These are phyloP conservation scores for Colletotrichum limetticola DNA, from an alignment of 2,329 filamentous ascomycete genomes.

Conservation along the genomic window DNA sequence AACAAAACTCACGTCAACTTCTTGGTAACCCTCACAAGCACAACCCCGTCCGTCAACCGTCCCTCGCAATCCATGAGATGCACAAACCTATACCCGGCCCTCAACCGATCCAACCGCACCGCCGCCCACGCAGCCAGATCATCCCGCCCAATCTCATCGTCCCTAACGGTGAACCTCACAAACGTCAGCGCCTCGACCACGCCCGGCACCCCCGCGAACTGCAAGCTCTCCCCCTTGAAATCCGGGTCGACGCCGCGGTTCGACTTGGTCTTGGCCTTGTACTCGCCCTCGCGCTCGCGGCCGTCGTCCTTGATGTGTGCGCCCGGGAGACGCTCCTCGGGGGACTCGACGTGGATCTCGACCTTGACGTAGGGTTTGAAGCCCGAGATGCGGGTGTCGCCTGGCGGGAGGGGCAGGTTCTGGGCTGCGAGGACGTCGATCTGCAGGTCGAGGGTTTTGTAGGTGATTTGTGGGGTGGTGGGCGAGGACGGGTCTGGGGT, in stretches of 20 bases:
- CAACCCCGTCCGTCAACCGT: constrained; percentile 70
- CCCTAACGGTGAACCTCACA: constrained; percentile 85
- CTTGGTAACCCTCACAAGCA: constrained; percentile 82
- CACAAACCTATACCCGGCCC: constrained; percentile 80
- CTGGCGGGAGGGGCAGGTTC: constrained; percentile 72
- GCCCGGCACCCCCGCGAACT: constrained; percentile 64
- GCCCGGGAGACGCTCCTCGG: constrained; percentile 52
- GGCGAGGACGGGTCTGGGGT: constrained; percentile 3
- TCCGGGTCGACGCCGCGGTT: constrained; percentile 70
- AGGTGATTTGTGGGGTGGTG: constrained; percentile 47
- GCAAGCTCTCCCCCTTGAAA: constrained; percentile 67
- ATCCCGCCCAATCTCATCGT: constrained; percentile 84
- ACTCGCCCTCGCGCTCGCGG: constrained; percentile 55
- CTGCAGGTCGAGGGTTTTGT: constrained; percentile 73
- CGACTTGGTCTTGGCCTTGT: constrained; percentile 69
- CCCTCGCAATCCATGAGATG: constrained; percentile 79
- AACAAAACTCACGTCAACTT: constrained; percentile 42
- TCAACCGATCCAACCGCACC: constrained; percentile 83
- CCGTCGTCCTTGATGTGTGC: constrained; percentile 51
- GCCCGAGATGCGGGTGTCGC: constrained; percentile 59
- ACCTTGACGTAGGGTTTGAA: constrained; percentile 87
- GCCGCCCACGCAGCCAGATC: constrained; percentile 89
- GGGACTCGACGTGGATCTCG: constrained; percentile 84
- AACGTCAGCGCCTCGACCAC: constrained; percentile 78
- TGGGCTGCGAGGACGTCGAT: constrained; percentile 84